These are phyloP conservation scores for Exsudoporus floridanus DNA, from an alignment of 1,284 basidiomycete species.

Conservation along the genomic window DNA sequence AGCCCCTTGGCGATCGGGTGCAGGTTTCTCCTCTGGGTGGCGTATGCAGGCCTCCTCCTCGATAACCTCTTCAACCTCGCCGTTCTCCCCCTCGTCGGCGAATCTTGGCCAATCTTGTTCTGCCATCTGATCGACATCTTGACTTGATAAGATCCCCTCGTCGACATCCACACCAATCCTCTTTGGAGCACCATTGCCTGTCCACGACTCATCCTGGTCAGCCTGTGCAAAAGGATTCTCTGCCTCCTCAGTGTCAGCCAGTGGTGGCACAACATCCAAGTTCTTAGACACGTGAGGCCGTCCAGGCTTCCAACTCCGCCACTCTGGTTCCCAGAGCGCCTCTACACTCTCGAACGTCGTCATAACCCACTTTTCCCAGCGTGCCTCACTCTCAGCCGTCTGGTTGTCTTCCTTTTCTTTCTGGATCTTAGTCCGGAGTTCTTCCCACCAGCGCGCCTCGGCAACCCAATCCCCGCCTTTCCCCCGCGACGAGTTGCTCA, in stretches of 20 bases:
- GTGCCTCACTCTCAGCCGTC: conserved; percentile 32
- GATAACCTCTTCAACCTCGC: conserved; percentile 28
- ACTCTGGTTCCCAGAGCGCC: conserved; percentile 64
- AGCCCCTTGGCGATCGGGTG: conserved; percentile 11
- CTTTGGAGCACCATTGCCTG: conserved; percentile 10
- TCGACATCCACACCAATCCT: conserved; percentile 50
- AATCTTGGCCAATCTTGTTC: conserved; percentile 40
- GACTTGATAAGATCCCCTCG: conserved; percentile 50
- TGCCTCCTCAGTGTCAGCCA: conserved; percentile 3
- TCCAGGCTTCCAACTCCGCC: conserved; percentile 57
- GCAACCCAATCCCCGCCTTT: conserved; percentile 64
- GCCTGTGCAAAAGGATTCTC: conserved; percentile 31
- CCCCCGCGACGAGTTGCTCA: conserved; percentile 56
- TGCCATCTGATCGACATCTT: conserved; percentile 46
- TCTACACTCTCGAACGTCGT: conserved; percentile 86
- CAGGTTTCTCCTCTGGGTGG: conserved; percentile 29
- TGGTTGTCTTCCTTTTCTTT: conserved; percentile 39
- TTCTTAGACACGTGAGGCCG: not conserved
- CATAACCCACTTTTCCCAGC: conserved; percentile 71
- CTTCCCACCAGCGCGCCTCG: conserved; percentile 70
- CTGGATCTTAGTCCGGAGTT: conserved; percentile 56
- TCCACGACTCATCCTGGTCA: conserved; percentile 17
- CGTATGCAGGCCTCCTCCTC: conserved; percentile 31
- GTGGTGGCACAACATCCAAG: not conserved
- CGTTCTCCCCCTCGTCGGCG: conserved; percentile 29